Evolutionary conservation across 2,329 filamentous ascomycete genomes (phyloP), one percentile per base, ranked within the genome.

Genomic region (Talaromyces sp.): DNA sequence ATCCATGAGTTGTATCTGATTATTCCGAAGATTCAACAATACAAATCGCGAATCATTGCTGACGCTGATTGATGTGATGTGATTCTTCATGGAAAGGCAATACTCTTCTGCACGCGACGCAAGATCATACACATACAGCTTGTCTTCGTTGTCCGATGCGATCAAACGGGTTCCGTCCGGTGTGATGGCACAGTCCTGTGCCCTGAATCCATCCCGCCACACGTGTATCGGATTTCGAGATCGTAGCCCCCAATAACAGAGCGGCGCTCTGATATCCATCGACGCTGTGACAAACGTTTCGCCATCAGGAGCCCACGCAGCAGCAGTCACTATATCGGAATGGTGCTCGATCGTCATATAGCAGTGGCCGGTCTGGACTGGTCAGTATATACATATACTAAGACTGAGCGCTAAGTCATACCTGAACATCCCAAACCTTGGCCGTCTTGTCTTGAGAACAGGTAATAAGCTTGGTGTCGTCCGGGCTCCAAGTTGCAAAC

Each of bases 401-500:
- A 3, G 24, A 27, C 19, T 37, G n/a, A 10, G 31, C 37, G 19
- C 16, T 41, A 37, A 31, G 57, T 9, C 37, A 39, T 64, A 92
- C 90, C 70, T 84, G 80, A 16, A 84, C 81, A 76, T 93, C 87
- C 90, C 91, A 97, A 67, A 97, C 78, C 41, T 89, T 85, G 0
- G 91, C 92, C 67, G 84, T 85, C 54, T 85, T 86, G 73, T 96
- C 91, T 69, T 87, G 85, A 16, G 87, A 90, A 75, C 94, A 98
- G 16, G 90, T 94, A 45, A 98, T 87, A 39, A 99, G 83, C 79
- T 91, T 91, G 1, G 85, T 85, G 78, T 96, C 92, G 76, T 99
- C 92, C 5, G 93, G 95, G 74, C 93, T 97, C 92, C 95, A 99
- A 1, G 91, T 85, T 3, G 96, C 80, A 72, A 93, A 92, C 22